Evolutionary conservation across 345 rosid genomes (phyloP), one percentile per base, ranked within the genome.

Genomic region (Excoecaria cochinchinensis): DNA sequence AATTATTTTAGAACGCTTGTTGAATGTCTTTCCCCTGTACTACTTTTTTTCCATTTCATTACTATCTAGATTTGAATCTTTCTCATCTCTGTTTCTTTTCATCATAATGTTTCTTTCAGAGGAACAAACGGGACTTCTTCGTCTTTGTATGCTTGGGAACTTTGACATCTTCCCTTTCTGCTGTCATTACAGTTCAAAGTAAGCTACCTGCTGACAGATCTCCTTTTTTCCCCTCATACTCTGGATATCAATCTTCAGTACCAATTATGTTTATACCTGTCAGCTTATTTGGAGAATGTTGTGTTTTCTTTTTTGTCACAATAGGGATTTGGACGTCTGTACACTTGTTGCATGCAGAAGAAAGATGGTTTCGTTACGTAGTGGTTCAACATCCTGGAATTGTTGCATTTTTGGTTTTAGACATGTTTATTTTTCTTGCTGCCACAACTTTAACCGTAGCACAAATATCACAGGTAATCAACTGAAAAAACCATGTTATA

Each of bases 121-220:
- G 85, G 87, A 95, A 95, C 82, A 95, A 90, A 80, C 81, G 97
- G 22, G 98, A 93, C 82, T 95, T 93, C 86, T 87, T 95, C 82
- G 72, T 89, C 71, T 91, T 95, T 78, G 67, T 88, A 31, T 84
- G 90, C 86, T 50, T 91, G 87, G 98, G 90, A 81, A 86, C 86
- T 74, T 62, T 82, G 71, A 83, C 93, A 16, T 86, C 98, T 21
- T 74, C 77, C 44, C 10, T 90, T 39, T 81, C 88, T 79, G 91
- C 84, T 44, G 80, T 79, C 14, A 15, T 89, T 77, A 84, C 99
- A 71, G 21, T 91, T 86, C 92, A 93, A 77, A 91, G 99, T 95
- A 86, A 57, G 93, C 76, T 40, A 19, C 38, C n/a, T 55, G 48
- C 42, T 80, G 21, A 74, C 51, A 69, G 47, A 8, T 61, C 9